Percentiles rank a stretch among this genome's conserved stretches.
Conservation (phyloP, 176 grass and related monocot species). For the Thinopyrum elongatum region DNA sequence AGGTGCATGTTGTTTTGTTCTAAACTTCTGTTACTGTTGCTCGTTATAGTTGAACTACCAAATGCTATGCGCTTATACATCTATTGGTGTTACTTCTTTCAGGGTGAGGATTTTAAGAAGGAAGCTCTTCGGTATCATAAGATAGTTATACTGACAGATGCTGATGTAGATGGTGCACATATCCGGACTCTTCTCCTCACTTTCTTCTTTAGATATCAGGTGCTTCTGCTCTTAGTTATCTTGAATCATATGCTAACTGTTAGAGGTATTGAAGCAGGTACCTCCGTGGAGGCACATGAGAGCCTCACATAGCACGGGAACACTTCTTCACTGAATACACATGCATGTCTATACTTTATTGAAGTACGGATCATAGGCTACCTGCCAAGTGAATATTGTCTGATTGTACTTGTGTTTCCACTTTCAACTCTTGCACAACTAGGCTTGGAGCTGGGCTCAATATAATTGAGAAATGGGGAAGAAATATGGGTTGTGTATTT, state of each 20-base stretch:
- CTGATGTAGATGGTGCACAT: slow-evolving; percentile 97
- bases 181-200: slow-evolving; percentile 95
- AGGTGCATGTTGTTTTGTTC: slow-evolving; percentile 43
- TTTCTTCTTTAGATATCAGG: slow-evolving; percentile 99
- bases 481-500: slow-evolving; percentile 5
- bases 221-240: slow-evolving; percentile 26
- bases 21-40: not conserved
- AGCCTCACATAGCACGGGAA: not conserved
- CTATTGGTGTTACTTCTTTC: slow-evolving; percentile 30
- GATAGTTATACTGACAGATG: slow-evolving; percentile 94
- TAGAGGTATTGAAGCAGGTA: not conserved
- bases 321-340: not conserved
- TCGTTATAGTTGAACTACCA: slow-evolving; percentile 13
- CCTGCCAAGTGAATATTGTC: not conserved
- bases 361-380: not conserved
- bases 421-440: not conserved
- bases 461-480: not conserved
- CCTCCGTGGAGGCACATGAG: not conserved
- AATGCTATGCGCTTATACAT: not conserved
- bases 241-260: slow-evolving; percentile 14
- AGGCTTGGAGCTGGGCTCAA: not conserved
- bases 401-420: not conserved
- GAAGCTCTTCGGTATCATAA: slow-evolving; percentile 94
- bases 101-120: slow-evolving; percentile 99
- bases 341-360: slow-evolving; percentile 9